Percentiles rank a stretch among this genome's conserved stretches.
These are phyloP conservation scores for Globisporangium cylindrosporum DNA, from an alignment of 352 stramenopile species.

Conservation along the genomic window DNA sequence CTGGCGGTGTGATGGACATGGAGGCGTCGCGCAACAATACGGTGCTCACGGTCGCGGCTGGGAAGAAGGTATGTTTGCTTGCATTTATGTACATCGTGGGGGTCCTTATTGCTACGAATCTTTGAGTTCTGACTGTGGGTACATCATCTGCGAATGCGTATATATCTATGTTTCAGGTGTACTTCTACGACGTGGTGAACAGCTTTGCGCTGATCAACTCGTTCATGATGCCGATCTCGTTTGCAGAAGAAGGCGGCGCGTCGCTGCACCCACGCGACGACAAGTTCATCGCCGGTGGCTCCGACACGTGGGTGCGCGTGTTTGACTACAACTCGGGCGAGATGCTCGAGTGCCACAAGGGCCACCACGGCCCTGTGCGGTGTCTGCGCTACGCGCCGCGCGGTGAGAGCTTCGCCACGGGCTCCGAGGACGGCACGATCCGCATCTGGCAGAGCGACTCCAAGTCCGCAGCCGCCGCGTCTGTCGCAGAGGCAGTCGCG, in stretches of 20 bases:
- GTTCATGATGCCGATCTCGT: slow-evolving; percentile 85
- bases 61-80: slow-evolving; percentile 56
- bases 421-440: slow-evolving; percentile 98
- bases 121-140: too few species aligned
- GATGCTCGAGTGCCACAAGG: slow-evolving; percentile 95
- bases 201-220: slow-evolving; percentile 68
- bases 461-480: slow-evolving; percentile 57
- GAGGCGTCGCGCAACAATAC: slow-evolving; percentile 60
- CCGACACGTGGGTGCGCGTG: slow-evolving; percentile 96
- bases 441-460: slow-evolving; percentile 93
- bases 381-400: slow-evolving; percentile 95
- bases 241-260: slow-evolving; percentile 89
- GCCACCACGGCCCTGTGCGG: slow-evolving; percentile 96
- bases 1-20: slow-evolving; percentile 84
- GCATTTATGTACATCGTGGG: too few species aligned
- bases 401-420: slow-evolving; percentile 93
- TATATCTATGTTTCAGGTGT: slow-evolving; percentile 60
- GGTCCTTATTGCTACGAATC: too few species aligned
- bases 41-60: slow-evolving; percentile 90
- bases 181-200: slow-evolving; percentile 89
- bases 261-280: slow-evolving; percentile 82
- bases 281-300: slow-evolving; percentile 90
- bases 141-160: background rate
- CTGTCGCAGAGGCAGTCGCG: slow-evolving; percentile 40
- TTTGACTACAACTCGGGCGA: slow-evolving; percentile 92